phyloP scores from a whole-genome alignment of 2,329 filamentous ascomycete genomes.

The Aspergillus puulaauensis region DNA sequence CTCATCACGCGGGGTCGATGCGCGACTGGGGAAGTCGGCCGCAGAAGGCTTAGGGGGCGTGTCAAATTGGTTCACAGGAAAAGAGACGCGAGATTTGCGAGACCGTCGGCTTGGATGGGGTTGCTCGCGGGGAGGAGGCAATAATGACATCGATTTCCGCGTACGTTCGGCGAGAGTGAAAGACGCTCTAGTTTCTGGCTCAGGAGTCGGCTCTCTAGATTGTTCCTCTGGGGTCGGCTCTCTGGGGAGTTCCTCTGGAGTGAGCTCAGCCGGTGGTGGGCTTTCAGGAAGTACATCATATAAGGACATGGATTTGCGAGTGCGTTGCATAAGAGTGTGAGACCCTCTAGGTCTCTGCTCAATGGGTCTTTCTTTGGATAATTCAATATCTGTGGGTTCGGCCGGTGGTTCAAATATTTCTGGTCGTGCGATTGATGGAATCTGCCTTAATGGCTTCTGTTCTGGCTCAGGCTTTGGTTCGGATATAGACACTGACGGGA shows the following conservation, averaged over 20 bases:
- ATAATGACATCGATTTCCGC: conserved; percentile 72
- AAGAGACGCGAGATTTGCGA: conserved; percentile 35
- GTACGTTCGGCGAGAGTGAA: conserved; percentile 72
- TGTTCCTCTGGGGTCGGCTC: neutral
- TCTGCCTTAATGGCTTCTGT: conserved; percentile 3
- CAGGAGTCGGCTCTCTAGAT: neutral
- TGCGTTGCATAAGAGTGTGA: conserved; percentile 69
- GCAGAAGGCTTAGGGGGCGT: conserved; percentile 44
- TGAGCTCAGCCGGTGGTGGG: neutral
- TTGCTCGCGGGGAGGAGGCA: conserved; percentile 40
- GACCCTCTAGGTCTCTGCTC: neutral
- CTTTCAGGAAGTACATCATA: conserved; percentile 14
- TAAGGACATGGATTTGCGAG: conserved; percentile 76
- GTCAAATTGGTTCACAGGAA: conserved; percentile 58
- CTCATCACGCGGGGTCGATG: conserved; percentile 62
- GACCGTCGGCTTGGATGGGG: conserved; percentile 20
- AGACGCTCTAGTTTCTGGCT: conserved; percentile 9
- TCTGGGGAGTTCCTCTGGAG: neutral
- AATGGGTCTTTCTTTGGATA: conserved; percentile 1
- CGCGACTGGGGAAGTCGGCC: conserved; percentile 23
- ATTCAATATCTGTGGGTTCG: conserved; percentile 10
- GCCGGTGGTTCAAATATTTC: neutral
- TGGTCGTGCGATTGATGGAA: neutral
- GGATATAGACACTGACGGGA: neutral
- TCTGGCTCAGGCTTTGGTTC: conserved; percentile 6